Conservation (phyloP, 495 filamentous ascomycete genomes). For the Aspergillus wentii region DNA sequence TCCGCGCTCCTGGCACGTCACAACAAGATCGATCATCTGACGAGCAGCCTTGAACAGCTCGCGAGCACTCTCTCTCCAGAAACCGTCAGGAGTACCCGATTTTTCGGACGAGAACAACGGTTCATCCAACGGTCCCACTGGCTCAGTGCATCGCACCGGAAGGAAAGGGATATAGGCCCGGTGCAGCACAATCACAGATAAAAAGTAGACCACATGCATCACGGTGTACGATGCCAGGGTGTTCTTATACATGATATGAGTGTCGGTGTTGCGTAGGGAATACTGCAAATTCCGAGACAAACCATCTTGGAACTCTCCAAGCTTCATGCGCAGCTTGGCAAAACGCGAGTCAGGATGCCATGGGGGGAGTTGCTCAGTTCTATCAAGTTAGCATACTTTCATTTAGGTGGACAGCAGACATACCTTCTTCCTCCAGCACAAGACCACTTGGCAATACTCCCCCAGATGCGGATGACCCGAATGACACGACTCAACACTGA, state of each 20-base stretch:
- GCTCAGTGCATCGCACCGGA: constrained; percentile 62
- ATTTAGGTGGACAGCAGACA: not conserved
- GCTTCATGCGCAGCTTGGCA: constrained; percentile 49
- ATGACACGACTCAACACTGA: constrained; percentile 72
- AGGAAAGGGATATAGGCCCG: constrained; percentile 81
- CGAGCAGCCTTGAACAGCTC: constrained; percentile 68
- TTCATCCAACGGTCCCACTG: constrained; percentile 67
- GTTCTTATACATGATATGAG: constrained; percentile 67
- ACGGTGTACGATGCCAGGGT: constrained; percentile 70
- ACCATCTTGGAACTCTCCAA: constrained; percentile 61
- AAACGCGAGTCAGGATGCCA: constrained; percentile 64
- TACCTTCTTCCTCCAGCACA: constrained; percentile 65
- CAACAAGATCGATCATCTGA: constrained; percentile 70
- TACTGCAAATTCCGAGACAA: constrained; percentile 69
- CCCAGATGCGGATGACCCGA: constrained; percentile 74
- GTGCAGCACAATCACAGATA: constrained; percentile 76
- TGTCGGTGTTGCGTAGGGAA: constrained; percentile 70
- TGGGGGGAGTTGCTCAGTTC: constrained; percentile 51
- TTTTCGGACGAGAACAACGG: constrained; percentile 58
- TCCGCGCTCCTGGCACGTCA: constrained; percentile 66
- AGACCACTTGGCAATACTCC: constrained; percentile 70
- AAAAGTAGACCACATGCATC: constrained; percentile 71
- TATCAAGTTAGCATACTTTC: constrained; percentile 4
- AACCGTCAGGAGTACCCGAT: constrained; percentile 46
- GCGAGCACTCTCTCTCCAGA: constrained; percentile 72